Evolutionary conservation across 75 land plant species (phyloP).

Genomic region (Gnetum montanum): DNA sequence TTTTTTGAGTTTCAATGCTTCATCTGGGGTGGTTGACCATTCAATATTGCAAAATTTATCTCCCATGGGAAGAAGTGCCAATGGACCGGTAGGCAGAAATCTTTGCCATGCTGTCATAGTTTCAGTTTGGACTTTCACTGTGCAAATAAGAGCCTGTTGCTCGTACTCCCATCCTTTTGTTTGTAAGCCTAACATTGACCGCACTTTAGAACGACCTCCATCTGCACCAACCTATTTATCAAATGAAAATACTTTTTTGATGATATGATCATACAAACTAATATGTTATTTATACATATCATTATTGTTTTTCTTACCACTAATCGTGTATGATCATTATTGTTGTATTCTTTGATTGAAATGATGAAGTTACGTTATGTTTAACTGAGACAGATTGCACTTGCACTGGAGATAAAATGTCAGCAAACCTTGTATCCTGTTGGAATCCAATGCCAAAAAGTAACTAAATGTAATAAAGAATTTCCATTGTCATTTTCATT

Average conservation of each 20-base stretch:
- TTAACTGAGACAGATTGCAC: slow-evolving; percentile 27
- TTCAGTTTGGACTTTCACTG: slow-evolving; percentile 51
- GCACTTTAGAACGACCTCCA: slow-evolving; percentile 77
- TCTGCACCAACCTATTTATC: slow-evolving; percentile 82
- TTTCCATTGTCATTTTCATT: too few relatives aligned
- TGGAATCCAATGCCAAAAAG: too few relatives aligned
- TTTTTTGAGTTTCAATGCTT: slow-evolving; percentile 36
- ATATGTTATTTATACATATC: too few relatives aligned
- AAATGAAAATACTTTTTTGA: too few relatives aligned
- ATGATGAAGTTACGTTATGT: too few relatives aligned
- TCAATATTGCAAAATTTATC: slow-evolving; percentile 88
- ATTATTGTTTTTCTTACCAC: too few relatives aligned
- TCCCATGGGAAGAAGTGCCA: slow-evolving; percentile 86
- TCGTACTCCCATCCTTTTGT: slow-evolving; percentile 81
- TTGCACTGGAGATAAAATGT: slow-evolving; percentile 26
- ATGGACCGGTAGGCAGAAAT: slow-evolving; percentile 89
- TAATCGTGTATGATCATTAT: too few relatives aligned
- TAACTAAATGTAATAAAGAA: too few relatives aligned
- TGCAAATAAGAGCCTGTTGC: slow-evolving; percentile 86
- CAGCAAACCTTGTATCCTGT: slow-evolving; percentile 25
- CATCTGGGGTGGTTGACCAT: slow-evolving; percentile 86
- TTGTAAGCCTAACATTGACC: slow-evolving; percentile 67
- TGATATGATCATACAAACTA: too few relatives aligned
- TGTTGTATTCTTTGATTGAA: too few relatives aligned
- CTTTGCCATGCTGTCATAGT: slow-evolving; percentile 92